Percentiles rank a stretch among this genome's conserved stretches.
Evolutionary conservation across 192 early-diverging fungal genomes (phyloP).

Genomic region (Allomyces javanicus): DNA sequence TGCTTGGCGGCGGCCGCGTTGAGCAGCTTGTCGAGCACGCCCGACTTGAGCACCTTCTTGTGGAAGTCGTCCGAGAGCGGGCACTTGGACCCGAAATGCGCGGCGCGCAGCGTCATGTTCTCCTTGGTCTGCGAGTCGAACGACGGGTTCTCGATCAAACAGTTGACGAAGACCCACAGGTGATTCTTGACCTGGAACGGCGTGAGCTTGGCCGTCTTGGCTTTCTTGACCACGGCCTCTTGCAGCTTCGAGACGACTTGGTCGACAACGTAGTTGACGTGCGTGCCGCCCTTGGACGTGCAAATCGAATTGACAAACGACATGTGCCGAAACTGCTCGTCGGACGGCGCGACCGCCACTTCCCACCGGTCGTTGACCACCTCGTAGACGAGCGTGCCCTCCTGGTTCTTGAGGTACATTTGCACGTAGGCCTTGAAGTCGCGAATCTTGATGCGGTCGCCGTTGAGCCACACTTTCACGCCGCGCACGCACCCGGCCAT

Average conservation of each 20-base stretch:
- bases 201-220: conserved; percentile 45
- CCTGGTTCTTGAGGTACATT: conserved; percentile 37
- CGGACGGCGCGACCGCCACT: conserved; percentile 72
- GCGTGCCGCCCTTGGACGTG: conserved; percentile 82
- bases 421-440: conserved; percentile 80
- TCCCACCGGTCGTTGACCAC: conserved; percentile 70
- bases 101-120: conserved; percentile 58
- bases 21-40: conserved; percentile 64
- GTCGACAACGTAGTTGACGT: conserved; percentile 62
- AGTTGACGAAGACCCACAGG: conserved; percentile 87
- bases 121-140: conserved; percentile 99
- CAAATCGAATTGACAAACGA: conserved; percentile 90
- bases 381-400: conserved; percentile 43
- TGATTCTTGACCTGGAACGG: conserved; percentile 72
- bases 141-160: conserved; percentile 74
- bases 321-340: conserved; percentile 89
- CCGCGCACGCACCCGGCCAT: conserved; percentile 67
- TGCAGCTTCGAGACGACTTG: conserved; percentile 54
- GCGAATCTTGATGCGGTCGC: conserved; percentile 56
- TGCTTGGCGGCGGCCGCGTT: conserved; percentile 47
- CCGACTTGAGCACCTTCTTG: conserved; percentile 63
- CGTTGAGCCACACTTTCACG: conserved; percentile 75
- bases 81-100: conserved; percentile 66
- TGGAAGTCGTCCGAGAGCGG: conserved; percentile 54
- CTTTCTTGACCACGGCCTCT: conserved; percentile 54